A percentile compares a stretch with the other conserved stretches of the same genome.
phyloP scores from a whole-genome alignment of 768 basidiomycete genomes.

The Mycena leptocephala region DNA sequence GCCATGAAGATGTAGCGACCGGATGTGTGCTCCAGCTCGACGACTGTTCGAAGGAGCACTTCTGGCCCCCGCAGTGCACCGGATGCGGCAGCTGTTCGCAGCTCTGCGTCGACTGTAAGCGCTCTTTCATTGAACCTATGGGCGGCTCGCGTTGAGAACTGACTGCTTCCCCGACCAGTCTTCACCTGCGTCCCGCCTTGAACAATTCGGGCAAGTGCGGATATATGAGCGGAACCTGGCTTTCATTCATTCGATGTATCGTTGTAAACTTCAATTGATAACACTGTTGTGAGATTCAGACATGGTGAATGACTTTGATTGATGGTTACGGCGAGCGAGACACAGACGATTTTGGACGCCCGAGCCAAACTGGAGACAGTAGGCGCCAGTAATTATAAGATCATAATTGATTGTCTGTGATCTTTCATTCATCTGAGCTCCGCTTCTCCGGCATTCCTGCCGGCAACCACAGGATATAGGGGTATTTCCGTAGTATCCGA shows the following conservation, averaged over 20 bases:
- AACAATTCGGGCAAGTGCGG: neutral
- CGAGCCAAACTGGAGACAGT: neutral
- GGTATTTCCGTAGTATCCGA: no score
- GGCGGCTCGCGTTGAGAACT: neutral
- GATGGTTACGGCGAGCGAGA: neutral
- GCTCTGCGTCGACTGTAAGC: constrained; percentile 5
- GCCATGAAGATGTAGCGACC: neutral
- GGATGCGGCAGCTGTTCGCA: neutral
- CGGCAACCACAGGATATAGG: neutral
- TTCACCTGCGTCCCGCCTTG: neutral
- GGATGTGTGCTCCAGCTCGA: neutral
- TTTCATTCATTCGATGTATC: neutral
- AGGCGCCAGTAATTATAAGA: neutral
- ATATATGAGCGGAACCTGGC: neutral
- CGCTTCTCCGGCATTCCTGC: neutral
- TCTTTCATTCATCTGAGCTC: neutral
- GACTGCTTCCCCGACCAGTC: neutral
- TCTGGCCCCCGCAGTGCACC: neutral
- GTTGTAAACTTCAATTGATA: neutral
- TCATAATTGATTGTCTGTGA: neutral
- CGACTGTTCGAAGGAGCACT: neutral
- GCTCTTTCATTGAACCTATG: neutral
- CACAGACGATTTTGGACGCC: neutral
- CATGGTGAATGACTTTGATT: neutral
- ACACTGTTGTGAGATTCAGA: neutral